Evolutionary conservation across 345 rosid species (phyloP).

Genomic region (Linum usitatissimum): DNA sequence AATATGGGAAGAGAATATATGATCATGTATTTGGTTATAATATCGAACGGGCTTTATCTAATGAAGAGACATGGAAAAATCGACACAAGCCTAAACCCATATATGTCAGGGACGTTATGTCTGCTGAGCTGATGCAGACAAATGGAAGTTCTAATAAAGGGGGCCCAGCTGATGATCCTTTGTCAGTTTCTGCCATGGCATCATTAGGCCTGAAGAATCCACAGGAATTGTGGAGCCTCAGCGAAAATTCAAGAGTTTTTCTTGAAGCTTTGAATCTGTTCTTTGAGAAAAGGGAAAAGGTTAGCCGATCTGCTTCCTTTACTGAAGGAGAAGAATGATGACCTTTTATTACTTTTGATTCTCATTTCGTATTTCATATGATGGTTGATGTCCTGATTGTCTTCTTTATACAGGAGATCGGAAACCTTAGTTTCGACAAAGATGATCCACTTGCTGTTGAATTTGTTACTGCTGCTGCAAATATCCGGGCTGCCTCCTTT

Average conservation of each 20-base stretch:
- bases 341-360: not conserved
- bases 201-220: slow-evolving; percentile 91
- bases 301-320: slow-evolving; percentile 17
- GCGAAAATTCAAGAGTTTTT: slow-evolving; percentile 71
- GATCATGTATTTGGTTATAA: slow-evolving; percentile 98
- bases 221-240: slow-evolving; percentile 85
- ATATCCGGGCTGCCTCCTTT: slow-evolving; percentile 88
- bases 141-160: slow-evolving; percentile 51
- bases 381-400: slow-evolving; percentile 2
- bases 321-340: slow-evolving; percentile 5
- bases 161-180: slow-evolving; percentile 29
- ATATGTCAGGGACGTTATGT: slow-evolving; percentile 54
- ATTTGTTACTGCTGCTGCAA: slow-evolving; percentile 97
- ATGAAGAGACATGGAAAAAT: slow-evolving; percentile 94
- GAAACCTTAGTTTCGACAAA: slow-evolving; percentile 86
- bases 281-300: slow-evolving; percentile 70
- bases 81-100: slow-evolving; percentile 71
- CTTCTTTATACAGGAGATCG: slow-evolving; percentile 56
- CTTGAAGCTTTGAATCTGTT: slow-evolving; percentile 71
- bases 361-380: not conserved
- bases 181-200: slow-evolving; percentile 57
- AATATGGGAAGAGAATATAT: slow-evolving; percentile 84
- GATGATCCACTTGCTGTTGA: slow-evolving; percentile 99
- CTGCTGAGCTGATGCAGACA: slow-evolving; percentile 34
- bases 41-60: slow-evolving; percentile 81